phyloP scores from a whole-genome alignment of 352 stramenopile genomes.

The Phytopythium montanum region DNA sequence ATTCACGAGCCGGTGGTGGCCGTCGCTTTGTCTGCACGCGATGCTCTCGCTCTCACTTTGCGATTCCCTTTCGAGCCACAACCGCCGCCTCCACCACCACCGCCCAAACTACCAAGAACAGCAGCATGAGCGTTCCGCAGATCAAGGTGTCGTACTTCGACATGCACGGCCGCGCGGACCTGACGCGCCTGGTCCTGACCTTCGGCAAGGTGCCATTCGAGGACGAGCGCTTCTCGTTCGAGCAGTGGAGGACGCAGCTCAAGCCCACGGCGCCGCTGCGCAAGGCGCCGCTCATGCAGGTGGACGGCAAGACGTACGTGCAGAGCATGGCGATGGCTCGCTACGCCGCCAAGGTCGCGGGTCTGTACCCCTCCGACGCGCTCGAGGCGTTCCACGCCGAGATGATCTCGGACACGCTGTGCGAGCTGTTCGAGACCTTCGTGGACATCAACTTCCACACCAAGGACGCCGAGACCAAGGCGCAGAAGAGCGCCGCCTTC shows the following conservation, averaged over 20 bases:
- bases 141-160: conserved; percentile 56
- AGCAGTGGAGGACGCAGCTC: conserved; percentile 23
- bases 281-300: conserved; percentile 45
- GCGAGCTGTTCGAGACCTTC: conserved; percentile 20
- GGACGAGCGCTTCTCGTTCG: conserved; percentile 32
- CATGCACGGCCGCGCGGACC: conserved; percentile 36
- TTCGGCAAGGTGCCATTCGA: conserved; percentile 46
- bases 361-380: conserved; percentile 41
- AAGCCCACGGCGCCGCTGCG: conserved; percentile 43
- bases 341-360: conserved; percentile 46
- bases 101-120: not conserved
- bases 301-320: conserved; percentile 36
- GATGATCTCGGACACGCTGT: conserved; percentile 33
- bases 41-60: not conserved
- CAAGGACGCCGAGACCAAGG: conserved; percentile 28
- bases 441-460: conserved; percentile 27
- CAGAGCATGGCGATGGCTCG: conserved; percentile 56
- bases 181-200: conserved; percentile 42
- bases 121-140: conserved; percentile 4
- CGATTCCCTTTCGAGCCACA: not conserved
- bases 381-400: conserved; percentile 38
- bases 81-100: too few species aligned
- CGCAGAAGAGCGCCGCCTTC: conserved; percentile 27
- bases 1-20: not conserved
- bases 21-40: not conserved